These are phyloP conservation scores for Meredithiella fracta DNA, from an alignment of 2,329 filamentous ascomycete species.

Conservation along the genomic window DNA sequence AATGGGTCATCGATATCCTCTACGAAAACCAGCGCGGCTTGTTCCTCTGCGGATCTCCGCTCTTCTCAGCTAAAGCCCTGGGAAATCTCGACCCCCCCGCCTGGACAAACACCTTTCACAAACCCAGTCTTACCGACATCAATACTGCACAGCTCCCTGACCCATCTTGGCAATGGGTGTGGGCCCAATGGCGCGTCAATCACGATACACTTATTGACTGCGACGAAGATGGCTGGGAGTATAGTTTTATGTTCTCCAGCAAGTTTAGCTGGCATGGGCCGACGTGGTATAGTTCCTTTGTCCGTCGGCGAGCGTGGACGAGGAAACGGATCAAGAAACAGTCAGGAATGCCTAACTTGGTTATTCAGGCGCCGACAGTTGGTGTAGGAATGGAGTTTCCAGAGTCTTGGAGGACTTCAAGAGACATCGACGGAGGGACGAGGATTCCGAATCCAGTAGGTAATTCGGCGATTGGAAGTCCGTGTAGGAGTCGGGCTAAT, in stretches of 20 bases:
- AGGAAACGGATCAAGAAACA: conserved; percentile 53
- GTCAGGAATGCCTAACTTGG: conserved; percentile 25
- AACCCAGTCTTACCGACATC: conserved; percentile 48
- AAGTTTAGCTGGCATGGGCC: conserved; percentile 74
- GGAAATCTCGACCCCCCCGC: conserved; percentile 70
- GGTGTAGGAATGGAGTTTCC: not conserved
- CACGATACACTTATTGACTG: conserved; percentile 52
- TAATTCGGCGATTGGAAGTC: too few relatives aligned
- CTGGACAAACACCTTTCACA: conserved; percentile 62
- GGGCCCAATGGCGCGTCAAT: conserved; percentile 47
- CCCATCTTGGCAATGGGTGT: conserved; percentile 83
- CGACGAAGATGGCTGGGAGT: conserved; percentile 91
- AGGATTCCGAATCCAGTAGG: not conserved
- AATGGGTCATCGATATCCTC: conserved; percentile 62
- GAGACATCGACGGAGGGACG: not conserved
- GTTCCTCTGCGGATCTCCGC: conserved; percentile 72
- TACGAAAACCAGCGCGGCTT: conserved; percentile 92
- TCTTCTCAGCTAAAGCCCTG: conserved; percentile 78
- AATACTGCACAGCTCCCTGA: conserved; percentile 84
- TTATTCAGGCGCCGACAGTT: conserved; percentile 2
- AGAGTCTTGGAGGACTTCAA: not conserved
- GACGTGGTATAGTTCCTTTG: conserved; percentile 88
- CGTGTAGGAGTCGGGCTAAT: not conserved
- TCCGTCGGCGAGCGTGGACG: conserved; percentile 78
- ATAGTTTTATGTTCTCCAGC: conserved; percentile 71